Base-by-base conservation (phyloP, 495 filamentous ascomycete species). In the Neurospora sublineolata region DNA sequence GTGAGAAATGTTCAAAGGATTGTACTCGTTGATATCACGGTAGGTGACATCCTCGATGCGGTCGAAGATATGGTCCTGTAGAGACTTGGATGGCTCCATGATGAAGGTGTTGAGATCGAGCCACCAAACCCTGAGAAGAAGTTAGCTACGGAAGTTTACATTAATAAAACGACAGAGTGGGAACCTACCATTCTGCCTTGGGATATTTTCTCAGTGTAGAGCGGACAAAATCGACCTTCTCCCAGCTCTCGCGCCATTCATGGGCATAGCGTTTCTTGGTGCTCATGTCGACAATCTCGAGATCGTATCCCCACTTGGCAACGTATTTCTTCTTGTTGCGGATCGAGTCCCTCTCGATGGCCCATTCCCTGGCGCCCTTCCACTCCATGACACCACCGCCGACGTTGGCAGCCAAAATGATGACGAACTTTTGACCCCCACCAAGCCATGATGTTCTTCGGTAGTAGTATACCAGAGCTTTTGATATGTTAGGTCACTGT, bases 241-340 rank as follows among this genome's bases (percentile, higher is more conserved):
- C 95, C 95, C 95, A 99, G 79, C 94, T 94, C 81, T 99, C 95
- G 76, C 95, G 87, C 95, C 95, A 99, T 77, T 99, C 95, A 79
- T 99, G 96, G 67, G 95, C 96, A 79, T 99, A 99, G 38, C 94
- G 88, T 81, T 97, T 98, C 88, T 97, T 96, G 33, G 94, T 97
- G 78, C 93, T 91, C 94, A 99, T 94, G 76, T 99, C 96, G 72
- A 97, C 93, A 72, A 97, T 89, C 77, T 99, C 95, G 69, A 99
- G 83, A 71, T 97, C 91, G 80, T 99, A 97, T 3, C 95, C 95
- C 96, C 96, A 98, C 75, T 86, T 86, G 42, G 88, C 83, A 1
- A 89, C 91, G 76, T 99, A 99, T 72, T 89, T 89, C 77, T 90
- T 89, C 82, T 99, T 99, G 78, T 99, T 98, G 80, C 89, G 89